phyloP scores from a whole-genome alignment of 805 yeast species.

The Spathaspora girioi region DNA sequence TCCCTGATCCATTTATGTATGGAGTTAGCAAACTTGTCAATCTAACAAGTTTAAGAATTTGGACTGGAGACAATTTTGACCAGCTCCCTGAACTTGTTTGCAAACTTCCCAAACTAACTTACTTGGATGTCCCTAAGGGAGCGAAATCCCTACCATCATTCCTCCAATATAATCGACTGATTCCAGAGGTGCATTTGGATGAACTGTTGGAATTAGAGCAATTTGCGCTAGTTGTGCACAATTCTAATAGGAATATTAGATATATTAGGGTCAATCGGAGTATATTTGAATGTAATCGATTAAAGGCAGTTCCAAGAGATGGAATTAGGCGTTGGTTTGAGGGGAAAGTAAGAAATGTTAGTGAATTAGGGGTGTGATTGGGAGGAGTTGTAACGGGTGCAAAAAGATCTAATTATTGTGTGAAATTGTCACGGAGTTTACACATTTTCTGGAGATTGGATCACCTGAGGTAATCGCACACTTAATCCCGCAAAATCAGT shows the following conservation, averaged over 20 bases:
- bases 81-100: conserved; percentile 20
- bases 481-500: too few relatives aligned
- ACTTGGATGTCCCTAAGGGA: conserved; percentile 48
- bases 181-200: conserved; percentile 52
- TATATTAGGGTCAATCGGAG: conserved; percentile 49
- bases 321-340: conserved; percentile 49
- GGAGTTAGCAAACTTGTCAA: conserved; percentile 10
- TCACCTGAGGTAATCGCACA: too few relatives aligned
- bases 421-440: too few relatives aligned
- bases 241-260: conserved; percentile 22
- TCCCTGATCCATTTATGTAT: conserved; percentile 6
- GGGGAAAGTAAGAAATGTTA: conserved; percentile 19
- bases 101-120: conserved; percentile 20
- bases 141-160: conserved; percentile 13
- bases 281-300: conserved; percentile 37
- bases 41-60: conserved; percentile 37
- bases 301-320: conserved; percentile 36
- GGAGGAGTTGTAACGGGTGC: background rate
- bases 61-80: conserved; percentile 18
- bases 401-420: background rate
- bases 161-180: conserved; percentile 21
- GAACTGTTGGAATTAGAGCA: conserved; percentile 57
- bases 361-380: conserved; percentile 8
- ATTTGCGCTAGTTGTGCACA: conserved; percentile 41
- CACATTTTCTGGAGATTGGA: too few relatives aligned